Evolutionary conservation across 129 eudicot species (phyloP).

Genomic region (Centella asiatica): DNA sequence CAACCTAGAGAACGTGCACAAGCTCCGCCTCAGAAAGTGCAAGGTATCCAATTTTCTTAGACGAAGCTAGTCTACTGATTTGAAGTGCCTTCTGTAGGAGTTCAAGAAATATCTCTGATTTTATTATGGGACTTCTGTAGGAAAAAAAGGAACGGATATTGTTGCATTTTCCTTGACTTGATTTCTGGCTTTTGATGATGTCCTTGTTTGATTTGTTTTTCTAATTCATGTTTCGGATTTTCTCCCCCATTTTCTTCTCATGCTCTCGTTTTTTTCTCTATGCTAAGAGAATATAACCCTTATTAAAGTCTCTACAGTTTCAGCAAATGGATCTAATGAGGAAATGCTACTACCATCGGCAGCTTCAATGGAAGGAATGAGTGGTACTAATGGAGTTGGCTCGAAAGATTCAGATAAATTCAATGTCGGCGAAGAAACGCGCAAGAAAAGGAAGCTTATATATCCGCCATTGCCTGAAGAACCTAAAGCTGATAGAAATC

Average conservation of each 20-base stretch:
- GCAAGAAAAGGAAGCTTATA: conserved; percentile 27
- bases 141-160: too few species aligned
- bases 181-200: too few species aligned
- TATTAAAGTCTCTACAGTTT: conserved; percentile 17
- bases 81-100: too few species aligned
- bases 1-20: conserved; percentile 67
- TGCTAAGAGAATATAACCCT: not conserved
- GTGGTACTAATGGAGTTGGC: conserved; percentile 20
- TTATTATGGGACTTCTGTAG: too few species aligned
- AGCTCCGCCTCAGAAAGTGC: conserved; percentile 37
- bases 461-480: conserved; percentile 90
- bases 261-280: not conserved
- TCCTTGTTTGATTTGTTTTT: too few species aligned
- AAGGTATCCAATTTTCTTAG: conserved; percentile 22
- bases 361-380: conserved; percentile 53
- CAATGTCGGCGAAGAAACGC: conserved; percentile 24
- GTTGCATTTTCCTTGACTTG: too few species aligned
- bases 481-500: conserved; percentile 58
- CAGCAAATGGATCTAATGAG: conserved; percentile 42
- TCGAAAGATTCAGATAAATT: conserved; percentile 25
- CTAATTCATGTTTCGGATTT: not conserved
- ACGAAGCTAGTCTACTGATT: not conserved
- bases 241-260: not conserved
- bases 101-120: too few species aligned
- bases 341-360: conserved; percentile 54